A percentile compares a stretch with the other conserved stretches of the same genome.
These are phyloP conservation scores for Tetrapyrgos nigripes DNA, from an alignment of 1,284 basidiomycete genomes.

Conservation along the genomic window DNA sequence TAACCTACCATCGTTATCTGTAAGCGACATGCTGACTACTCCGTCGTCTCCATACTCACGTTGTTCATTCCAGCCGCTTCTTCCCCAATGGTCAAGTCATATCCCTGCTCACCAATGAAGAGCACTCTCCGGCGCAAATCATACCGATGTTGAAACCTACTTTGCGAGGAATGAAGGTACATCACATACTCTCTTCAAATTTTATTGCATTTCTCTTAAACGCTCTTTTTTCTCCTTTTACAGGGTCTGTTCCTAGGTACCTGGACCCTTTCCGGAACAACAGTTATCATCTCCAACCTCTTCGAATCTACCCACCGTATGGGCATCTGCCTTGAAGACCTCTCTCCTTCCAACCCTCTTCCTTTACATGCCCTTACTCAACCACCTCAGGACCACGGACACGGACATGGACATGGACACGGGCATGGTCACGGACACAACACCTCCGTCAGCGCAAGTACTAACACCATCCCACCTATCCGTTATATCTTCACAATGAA, in stretches of 20 bases:
- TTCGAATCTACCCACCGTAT: slow-evolving; percentile 50
- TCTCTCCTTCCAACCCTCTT: slow-evolving; percentile 11
- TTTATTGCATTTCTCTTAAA: neutral
- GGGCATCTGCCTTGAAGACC: slow-evolving; percentile 13
- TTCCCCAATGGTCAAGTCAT: slow-evolving; percentile 88
- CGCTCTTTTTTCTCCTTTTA: neutral
- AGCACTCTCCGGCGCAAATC: slow-evolving; percentile 72
- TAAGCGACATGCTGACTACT: slow-evolving; percentile 32
- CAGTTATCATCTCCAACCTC: slow-evolving; percentile 68
- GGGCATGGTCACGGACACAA: slow-evolving; percentile 7
- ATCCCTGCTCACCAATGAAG: slow-evolving; percentile 88
- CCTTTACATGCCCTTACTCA: neutral
- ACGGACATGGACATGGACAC: neutral
- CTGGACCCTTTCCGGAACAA: slow-evolving; percentile 68
- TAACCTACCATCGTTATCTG: slow-evolving; percentile 88
- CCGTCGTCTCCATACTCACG: neutral
- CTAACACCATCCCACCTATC: neutral
- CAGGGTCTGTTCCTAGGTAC: slow-evolving; percentile 75
- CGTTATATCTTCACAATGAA: slow-evolving; percentile 90
- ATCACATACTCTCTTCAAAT: slow-evolving; percentile 2
- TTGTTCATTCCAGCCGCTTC: slow-evolving; percentile 68
- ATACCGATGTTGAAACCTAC: slow-evolving; percentile 81
- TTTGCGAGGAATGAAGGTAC: slow-evolving; percentile 77
- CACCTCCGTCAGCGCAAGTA: slow-evolving; percentile 10
- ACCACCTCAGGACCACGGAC: neutral